Conservation (phyloP, 2,329 filamentous ascomycete genomes). For the Aspergillus ochraceus region DNA sequence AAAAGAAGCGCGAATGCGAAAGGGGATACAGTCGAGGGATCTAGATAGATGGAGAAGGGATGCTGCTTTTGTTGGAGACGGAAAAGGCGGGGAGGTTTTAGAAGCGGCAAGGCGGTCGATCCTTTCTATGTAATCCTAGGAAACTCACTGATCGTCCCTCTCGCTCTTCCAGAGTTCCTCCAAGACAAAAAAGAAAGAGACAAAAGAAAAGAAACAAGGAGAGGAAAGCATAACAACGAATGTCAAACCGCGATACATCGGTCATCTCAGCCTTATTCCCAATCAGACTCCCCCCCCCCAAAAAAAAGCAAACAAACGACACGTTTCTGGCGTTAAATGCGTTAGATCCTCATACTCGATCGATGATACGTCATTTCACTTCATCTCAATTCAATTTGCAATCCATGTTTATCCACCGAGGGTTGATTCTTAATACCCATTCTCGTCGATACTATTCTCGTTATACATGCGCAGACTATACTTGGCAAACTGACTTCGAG, state of each 20-base stretch:
- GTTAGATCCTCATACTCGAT: not conserved
- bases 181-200: not conserved
- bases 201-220: not conserved
- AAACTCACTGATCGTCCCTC: not conserved
- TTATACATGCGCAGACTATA: constrained; percentile 30
- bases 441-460: constrained; percentile 27
- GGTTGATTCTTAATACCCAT: constrained; percentile 18
- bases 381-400: not conserved
- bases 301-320: not conserved
- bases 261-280: not conserved
- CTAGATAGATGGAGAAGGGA: constrained; percentile 12
- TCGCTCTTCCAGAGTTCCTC: not conserved
- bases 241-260: not conserved
- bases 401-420: not conserved
- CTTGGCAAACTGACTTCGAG: constrained; percentile 35
- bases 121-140: not conserved
- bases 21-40: constrained; percentile 3
- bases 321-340: not conserved
- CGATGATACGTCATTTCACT: not conserved
- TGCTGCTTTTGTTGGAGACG: constrained; percentile 31
- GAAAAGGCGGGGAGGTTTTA: constrained; percentile 18
- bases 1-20: not conserved
- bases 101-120: constrained; percentile 25
- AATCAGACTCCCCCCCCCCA: not conserved
- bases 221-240: no score